Evolutionary conservation across 2,329 filamentous ascomycete genomes (phyloP).

Genomic region (Pestalotiopsis fici): DNA sequence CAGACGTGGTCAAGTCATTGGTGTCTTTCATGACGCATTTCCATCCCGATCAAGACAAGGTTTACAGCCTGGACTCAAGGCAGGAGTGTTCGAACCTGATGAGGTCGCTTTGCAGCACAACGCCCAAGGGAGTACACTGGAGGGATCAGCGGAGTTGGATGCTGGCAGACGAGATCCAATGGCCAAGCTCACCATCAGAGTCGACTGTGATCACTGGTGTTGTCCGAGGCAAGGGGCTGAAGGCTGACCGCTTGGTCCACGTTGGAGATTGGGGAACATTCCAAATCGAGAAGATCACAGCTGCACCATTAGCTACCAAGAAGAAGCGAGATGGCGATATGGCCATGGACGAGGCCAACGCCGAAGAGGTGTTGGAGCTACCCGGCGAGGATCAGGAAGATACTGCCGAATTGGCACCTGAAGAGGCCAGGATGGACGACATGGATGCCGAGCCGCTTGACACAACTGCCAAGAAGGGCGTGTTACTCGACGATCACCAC

Average conservation of each 20-base stretch:
- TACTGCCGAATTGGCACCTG: conserved; percentile 80
- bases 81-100: conserved; percentile 92
- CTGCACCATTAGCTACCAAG: conserved; percentile 66
- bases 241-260: conserved; percentile 87
- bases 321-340: conserved; percentile 68
- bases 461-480: conserved; percentile 71
- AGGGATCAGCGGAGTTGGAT: conserved; percentile 95
- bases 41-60: conserved; percentile 87
- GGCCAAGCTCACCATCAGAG: conserved; percentile 61
- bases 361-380: conserved; percentile 63
- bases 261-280: conserved; percentile 93
- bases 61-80: conserved; percentile 83
- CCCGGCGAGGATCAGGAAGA: conserved; percentile 83
- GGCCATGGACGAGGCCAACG: conserved; percentile 61
- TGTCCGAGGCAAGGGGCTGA: conserved; percentile 82
- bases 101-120: conserved; percentile 86
- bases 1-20: conserved; percentile 77
- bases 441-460: conserved; percentile 46
- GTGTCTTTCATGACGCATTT: conserved; percentile 95
- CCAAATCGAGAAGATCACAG: conserved; percentile 85
- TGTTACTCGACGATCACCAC: conserved; percentile 93
- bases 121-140: conserved; percentile 93
- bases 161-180: conserved; percentile 80
- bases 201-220: conserved; percentile 79
- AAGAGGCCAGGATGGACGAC: conserved; percentile 73